These are phyloP conservation scores for Waltergamsia citrina DNA, from an alignment of 2,329 filamentous ascomycete species.

Conservation along the genomic window DNA sequence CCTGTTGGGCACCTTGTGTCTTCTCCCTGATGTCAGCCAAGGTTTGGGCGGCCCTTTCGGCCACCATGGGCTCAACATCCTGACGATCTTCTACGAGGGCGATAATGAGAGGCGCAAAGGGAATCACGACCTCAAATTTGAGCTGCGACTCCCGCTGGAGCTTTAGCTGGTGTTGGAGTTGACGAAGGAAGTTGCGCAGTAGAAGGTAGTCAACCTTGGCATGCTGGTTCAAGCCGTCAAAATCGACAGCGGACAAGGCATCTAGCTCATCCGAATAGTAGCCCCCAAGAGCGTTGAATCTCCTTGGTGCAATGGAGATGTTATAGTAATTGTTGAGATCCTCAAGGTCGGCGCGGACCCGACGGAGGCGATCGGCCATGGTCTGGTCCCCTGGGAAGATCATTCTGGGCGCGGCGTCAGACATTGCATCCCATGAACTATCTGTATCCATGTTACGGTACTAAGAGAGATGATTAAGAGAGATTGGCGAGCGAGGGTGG, in stretches of 20 bases:
- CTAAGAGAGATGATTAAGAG: no score
- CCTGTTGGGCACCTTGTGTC: no score
- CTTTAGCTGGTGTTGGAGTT: no score
- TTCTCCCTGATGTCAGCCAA: no score
- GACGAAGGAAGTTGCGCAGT: no score
- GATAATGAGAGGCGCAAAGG: no score
- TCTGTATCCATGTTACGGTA: not conserved
- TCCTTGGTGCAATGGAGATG: conserved; percentile 30
- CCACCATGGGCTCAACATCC: no score
- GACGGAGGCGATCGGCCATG: conserved; percentile 30
- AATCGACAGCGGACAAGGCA: conserved; percentile 12
- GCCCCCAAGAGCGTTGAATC: conserved; percentile 24
- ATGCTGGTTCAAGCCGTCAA: conserved; percentile 24
- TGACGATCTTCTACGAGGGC: no score
- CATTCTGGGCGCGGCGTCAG: not conserved
- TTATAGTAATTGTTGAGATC: conserved; percentile 40
- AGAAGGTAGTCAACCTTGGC: conserved; percentile 39
- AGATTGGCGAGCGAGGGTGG: no score
- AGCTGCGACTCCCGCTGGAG: no score
- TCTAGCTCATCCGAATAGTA: conserved; percentile 33
- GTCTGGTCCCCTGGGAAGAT: conserved; percentile 11
- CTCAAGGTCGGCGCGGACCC: conserved; percentile 31
- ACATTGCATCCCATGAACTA: not conserved
- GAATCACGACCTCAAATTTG: no score
- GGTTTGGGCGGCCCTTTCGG: no score